These are phyloP conservation scores for Nothophoma quercina DNA, from an alignment of 2,329 filamentous ascomycete genomes.

Conservation along the genomic window DNA sequence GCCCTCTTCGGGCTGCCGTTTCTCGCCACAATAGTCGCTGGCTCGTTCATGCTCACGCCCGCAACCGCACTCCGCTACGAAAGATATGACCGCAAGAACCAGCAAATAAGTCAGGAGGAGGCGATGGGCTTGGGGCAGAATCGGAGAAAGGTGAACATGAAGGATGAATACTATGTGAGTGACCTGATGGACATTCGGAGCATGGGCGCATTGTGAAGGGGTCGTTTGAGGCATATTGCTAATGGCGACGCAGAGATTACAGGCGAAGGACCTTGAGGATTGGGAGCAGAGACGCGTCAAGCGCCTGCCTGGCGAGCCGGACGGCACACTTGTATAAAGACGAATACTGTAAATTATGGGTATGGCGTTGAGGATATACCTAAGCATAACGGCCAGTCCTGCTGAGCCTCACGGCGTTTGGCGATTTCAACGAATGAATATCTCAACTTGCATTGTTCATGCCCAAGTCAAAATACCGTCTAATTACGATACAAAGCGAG, in stretches of 20 bases:
- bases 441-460: not conserved
- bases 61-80: slow-evolving; percentile 95
- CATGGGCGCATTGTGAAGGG: not conserved
- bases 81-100: slow-evolving; percentile 86
- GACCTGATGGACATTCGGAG: not conserved
- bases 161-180: slow-evolving; percentile 87
- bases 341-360: not conserved
- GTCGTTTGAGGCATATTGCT: not conserved
- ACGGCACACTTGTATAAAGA: slow-evolving; percentile 70
- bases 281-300: slow-evolving; percentile 98
- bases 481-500: too few species aligned
- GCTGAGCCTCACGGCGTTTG: slow-evolving; percentile 3
- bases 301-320: slow-evolving; percentile 85
- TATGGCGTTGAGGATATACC: slow-evolving; percentile 6
- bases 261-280: slow-evolving; percentile 88
- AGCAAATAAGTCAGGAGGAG: slow-evolving; percentile 84
- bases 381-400: slow-evolving; percentile 2
- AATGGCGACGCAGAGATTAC: slow-evolving; percentile 67
- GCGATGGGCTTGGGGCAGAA: slow-evolving; percentile 80
- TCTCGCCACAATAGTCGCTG: slow-evolving; percentile 85
- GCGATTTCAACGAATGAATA: not conserved
- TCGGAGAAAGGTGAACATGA: slow-evolving; percentile 76
- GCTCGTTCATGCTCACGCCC: slow-evolving; percentile 92
- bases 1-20: slow-evolving; percentile 94
- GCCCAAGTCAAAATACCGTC: not conserved